Percentiles rank a stretch among this genome's conserved stretches.
phyloP scores from a whole-genome alignment of 2,329 filamentous ascomycete genomes.

The Aspergillus sp. region DNA sequence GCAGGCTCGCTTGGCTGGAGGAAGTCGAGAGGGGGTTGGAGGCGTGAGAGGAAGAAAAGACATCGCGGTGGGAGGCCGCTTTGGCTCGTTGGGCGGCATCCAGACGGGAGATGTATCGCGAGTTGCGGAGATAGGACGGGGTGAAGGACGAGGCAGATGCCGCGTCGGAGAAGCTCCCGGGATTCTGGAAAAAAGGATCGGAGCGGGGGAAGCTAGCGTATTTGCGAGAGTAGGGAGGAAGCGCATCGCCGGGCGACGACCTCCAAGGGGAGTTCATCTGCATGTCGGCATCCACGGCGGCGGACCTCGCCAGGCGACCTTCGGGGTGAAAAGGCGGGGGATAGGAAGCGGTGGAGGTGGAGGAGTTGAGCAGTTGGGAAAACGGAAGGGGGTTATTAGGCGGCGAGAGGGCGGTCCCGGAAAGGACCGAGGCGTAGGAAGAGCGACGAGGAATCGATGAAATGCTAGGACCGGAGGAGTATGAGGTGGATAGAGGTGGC shows the following conservation, averaged over 20 bases:
- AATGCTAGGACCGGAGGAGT: slow-evolving; percentile 30
- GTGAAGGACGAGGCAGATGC: slow-evolving; percentile 54
- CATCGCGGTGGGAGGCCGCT: slow-evolving; percentile 50
- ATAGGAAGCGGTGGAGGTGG: slow-evolving; percentile 33
- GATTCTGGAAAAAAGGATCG: slow-evolving; percentile 23
- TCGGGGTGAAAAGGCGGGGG: slow-evolving; percentile 34
- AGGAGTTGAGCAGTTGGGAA: slow-evolving; percentile 54
- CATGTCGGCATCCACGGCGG: slow-evolving; percentile 50
- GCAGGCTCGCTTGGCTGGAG: slow-evolving; percentile 56
- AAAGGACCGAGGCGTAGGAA: slow-evolving; percentile 62
- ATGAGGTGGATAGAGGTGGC: slow-evolving; percentile 30
- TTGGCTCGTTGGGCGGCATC: slow-evolving; percentile 67
- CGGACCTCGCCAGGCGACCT: slow-evolving; percentile 31
- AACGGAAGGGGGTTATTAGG: slow-evolving; percentile 45
- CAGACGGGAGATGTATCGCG: slow-evolving; percentile 73
- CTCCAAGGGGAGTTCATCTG: slow-evolving; percentile 47
- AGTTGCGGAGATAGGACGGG: slow-evolving; percentile 78
- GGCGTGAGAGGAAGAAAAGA: slow-evolving; percentile 47
- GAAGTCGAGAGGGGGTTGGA: slow-evolving; percentile 50
- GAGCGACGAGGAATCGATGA: slow-evolving; percentile 50
- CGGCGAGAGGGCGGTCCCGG: slow-evolving; percentile 46
- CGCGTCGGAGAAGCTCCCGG: slow-evolving; percentile 25
- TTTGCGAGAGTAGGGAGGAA: slow-evolving; percentile 50
- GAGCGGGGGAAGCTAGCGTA: slow-evolving; percentile 37
- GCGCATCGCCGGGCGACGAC: slow-evolving; percentile 37